Evolutionary conservation across 2,329 filamentous ascomycete genomes (phyloP).

Genomic region (Plectosphaerella sp.): DNA sequence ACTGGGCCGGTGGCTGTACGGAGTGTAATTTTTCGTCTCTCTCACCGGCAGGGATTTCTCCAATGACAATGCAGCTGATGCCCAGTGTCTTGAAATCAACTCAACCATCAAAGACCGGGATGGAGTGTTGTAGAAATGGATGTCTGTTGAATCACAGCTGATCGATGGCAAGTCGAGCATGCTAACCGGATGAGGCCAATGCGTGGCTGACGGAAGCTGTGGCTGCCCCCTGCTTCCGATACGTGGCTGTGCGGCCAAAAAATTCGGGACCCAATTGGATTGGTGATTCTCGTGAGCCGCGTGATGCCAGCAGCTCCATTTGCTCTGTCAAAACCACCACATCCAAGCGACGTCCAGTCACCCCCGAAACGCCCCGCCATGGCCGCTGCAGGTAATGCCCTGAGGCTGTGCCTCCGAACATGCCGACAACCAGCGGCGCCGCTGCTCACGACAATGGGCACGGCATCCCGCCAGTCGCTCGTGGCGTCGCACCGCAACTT

Average conservation of each 20-base stretch:
- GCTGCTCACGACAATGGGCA: conserved; percentile 5
- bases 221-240: neutral
- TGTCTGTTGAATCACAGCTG: no score
- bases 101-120: no score
- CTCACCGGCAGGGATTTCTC: no score
- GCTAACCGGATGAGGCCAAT: neutral
- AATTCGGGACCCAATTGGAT: neutral
- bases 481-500: no score
- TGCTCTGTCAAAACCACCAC: neutral
- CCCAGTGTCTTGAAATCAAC: no score
- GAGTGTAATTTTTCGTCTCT: no score
- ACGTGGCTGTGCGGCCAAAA: neutral
- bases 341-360: no score
- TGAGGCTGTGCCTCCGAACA: conserved; percentile 25
- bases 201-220: neutral
- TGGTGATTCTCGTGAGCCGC: neutral
- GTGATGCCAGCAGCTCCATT: neutral
- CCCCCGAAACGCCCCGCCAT: conserved; percentile 17
- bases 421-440: conserved; percentile 23
- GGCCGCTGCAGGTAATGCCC: conserved; percentile 32
- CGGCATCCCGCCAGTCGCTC: neutral
- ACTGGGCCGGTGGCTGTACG: no score
- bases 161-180: neutral
- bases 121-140: no score
- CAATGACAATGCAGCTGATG: no score